These are phyloP conservation scores for Medicago lupulina DNA, from an alignment of 306 rosid genomes.

Conservation along the genomic window DNA sequence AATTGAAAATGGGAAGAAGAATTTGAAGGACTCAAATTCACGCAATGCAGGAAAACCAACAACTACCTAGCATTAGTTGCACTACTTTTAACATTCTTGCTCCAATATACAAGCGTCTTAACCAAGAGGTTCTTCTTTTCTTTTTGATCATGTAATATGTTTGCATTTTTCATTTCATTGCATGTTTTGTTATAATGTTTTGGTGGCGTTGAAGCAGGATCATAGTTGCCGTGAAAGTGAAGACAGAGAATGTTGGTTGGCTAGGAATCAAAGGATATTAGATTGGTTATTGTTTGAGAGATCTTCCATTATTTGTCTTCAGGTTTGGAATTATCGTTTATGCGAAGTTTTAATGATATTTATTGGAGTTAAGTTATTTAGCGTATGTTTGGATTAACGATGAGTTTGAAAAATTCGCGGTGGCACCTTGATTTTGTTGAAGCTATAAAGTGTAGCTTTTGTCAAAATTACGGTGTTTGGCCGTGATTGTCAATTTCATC, in stretches of 20 bases:
- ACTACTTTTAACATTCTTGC: constrained; percentile 95
- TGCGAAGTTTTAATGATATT: constrained; percentile 4
- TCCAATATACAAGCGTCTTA: constrained; percentile 90
- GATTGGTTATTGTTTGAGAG: constrained; percentile 79
- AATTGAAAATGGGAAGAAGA: constrained; percentile 56
- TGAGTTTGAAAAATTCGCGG: no score
- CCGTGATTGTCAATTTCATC: no score
- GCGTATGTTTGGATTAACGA: no score
- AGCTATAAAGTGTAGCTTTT: no score
- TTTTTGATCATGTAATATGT: constrained; percentile 3
- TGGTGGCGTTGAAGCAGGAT: constrained; percentile 57
- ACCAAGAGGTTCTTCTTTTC: constrained; percentile 60
- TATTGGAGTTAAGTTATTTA: neutral
- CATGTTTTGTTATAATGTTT: neutral
- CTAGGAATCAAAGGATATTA: constrained; percentile 79
- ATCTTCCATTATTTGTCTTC: constrained; percentile 94
- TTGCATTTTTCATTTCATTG: neutral
- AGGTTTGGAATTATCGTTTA: constrained; percentile 57
- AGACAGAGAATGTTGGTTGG: constrained; percentile 67
- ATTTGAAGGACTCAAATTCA: constrained; percentile 67
- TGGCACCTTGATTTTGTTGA: no score
- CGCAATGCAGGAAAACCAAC: constrained; percentile 68
- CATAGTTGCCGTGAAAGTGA: constrained; percentile 78
- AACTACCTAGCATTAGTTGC: constrained; percentile 79
- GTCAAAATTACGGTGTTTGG: no score